phyloP scores from a whole-genome alignment of 768 basidiomycete species.

The Tephrocybe sp. region DNA sequence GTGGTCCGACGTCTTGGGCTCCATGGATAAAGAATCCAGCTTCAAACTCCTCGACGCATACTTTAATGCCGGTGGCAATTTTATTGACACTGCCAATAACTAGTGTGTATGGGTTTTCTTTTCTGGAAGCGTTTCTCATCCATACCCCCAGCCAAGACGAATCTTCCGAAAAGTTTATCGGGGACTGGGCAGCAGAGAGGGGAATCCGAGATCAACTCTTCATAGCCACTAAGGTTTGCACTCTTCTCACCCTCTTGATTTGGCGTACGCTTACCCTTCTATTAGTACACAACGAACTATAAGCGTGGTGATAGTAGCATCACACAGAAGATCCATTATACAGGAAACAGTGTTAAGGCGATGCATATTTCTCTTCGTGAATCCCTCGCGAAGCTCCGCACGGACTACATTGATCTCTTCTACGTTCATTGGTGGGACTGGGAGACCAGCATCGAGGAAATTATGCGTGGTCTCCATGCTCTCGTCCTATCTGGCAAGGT shows the following conservation, averaged over 20 bases:
- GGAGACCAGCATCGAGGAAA: conserved; percentile 49
- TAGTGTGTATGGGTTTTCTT: conserved; percentile 5
- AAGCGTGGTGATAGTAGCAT: conserved; percentile 23
- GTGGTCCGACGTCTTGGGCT: conserved; percentile 24
- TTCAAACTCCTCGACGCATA: conserved; percentile 13
- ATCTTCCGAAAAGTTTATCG: conserved; percentile 49
- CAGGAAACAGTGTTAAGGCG: conserved; percentile 48
- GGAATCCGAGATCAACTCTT: conserved; percentile 48
- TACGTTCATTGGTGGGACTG: conserved; percentile 55
- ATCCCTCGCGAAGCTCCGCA: conserved; percentile 45
- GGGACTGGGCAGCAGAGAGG: conserved; percentile 49
- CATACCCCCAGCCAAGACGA: conserved; percentile 43
- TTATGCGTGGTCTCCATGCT: conserved; percentile 53
- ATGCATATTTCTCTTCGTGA: conserved; percentile 39
- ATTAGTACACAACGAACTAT: conserved; percentile 30
- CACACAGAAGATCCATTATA: conserved; percentile 36
- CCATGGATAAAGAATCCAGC: conserved; percentile 31
- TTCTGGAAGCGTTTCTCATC: background rate
- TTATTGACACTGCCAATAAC: conserved; percentile 17
- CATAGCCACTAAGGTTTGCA: conserved; percentile 41
- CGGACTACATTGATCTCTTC: conserved; percentile 44
- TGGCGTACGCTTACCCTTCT: background rate
- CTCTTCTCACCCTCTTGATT: background rate
- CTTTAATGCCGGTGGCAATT: conserved; percentile 15
- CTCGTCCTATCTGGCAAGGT: conserved; percentile 53